Percentiles rank a stretch among this genome's conserved stretches.
phyloP scores from a whole-genome alignment of 2,329 filamentous ascomycete genomes.

The Trichoderma sp. region DNA sequence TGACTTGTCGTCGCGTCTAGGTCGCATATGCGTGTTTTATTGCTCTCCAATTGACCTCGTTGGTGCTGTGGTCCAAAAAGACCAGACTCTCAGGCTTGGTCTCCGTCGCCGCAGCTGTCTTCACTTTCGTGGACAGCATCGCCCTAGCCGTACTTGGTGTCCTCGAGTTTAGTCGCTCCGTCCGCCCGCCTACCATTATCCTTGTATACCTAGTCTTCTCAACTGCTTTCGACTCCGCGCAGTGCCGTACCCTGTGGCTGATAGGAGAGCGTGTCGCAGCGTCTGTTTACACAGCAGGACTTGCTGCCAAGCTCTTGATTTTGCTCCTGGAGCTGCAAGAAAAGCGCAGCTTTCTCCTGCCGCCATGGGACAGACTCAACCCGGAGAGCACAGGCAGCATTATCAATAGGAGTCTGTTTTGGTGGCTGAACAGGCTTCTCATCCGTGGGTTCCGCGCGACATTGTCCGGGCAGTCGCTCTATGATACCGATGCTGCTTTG shows the following conservation, averaged over 20 bases:
- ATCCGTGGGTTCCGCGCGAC: conserved; percentile 31
- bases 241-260: conserved; percentile 40
- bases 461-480: conserved; percentile 29
- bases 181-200: conserved; percentile 40
- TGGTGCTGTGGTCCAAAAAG: conserved; percentile 1
- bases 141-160: conserved; percentile 37
- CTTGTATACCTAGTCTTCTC: conserved; percentile 38
- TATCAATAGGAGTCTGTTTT: conserved; percentile 40
- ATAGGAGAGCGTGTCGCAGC: conserved; percentile 33
- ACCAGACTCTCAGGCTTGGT: conserved; percentile 20
- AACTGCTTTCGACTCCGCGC: conserved; percentile 38
- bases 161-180: conserved; percentile 38
- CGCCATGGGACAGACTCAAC: conserved; percentile 31
- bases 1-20: neutral
- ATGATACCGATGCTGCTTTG: conserved; percentile 29
- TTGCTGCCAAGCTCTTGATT: conserved; percentile 36
- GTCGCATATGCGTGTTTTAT: neutral
- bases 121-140: conserved; percentile 34
- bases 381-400: conserved; percentile 41
- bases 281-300: conserved; percentile 33
- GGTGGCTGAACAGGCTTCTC: conserved; percentile 42
- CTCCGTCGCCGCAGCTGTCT: conserved; percentile 18
- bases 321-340: conserved; percentile 38
- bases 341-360: conserved; percentile 35
- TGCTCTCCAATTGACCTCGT: conserved; percentile 11